A percentile compares a stretch with the other conserved stretches of the same genome.
phyloP scores from a whole-genome alignment of 2,329 filamentous ascomycete species.

The Rhexocercosporidium sp. region DNA sequence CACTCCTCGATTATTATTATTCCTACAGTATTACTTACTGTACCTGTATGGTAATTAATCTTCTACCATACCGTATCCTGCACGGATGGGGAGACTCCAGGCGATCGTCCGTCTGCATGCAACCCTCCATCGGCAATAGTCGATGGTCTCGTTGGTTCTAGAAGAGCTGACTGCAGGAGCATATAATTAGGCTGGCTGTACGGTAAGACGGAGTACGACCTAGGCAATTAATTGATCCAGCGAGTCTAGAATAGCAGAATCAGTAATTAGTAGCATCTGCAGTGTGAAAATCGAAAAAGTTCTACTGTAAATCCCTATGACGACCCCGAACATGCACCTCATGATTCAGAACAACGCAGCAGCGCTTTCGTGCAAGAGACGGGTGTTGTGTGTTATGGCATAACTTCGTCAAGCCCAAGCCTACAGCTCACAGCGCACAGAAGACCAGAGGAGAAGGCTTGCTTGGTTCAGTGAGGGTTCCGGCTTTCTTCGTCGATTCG shows the following conservation, averaged over 20 bases:
- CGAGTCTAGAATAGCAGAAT: neutral
- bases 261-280: neutral
- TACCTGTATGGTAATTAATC: no score
- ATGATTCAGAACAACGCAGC: neutral
- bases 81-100: neutral
- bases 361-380: neutral
- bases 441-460: neutral
- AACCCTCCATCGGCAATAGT: slow-evolving; percentile 4
- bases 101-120: slow-evolving; percentile 9
- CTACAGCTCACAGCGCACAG: neutral
- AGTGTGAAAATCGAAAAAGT: neutral
- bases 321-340: neutral
- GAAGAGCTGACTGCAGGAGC: slow-evolving; percentile 1
- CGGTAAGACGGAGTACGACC: no score
- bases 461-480: no score
- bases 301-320: neutral
- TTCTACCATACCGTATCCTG: no score
- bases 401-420: neutral
- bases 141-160: neutral
- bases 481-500: no score
- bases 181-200: neutral
- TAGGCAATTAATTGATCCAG: no score
- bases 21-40: neutral
- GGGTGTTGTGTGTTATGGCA: neutral
- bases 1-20: neutral